Evolutionary conservation across 2,329 filamentous ascomycete genomes (phyloP).

Genomic region (Scedosporium aurantiacum): DNA sequence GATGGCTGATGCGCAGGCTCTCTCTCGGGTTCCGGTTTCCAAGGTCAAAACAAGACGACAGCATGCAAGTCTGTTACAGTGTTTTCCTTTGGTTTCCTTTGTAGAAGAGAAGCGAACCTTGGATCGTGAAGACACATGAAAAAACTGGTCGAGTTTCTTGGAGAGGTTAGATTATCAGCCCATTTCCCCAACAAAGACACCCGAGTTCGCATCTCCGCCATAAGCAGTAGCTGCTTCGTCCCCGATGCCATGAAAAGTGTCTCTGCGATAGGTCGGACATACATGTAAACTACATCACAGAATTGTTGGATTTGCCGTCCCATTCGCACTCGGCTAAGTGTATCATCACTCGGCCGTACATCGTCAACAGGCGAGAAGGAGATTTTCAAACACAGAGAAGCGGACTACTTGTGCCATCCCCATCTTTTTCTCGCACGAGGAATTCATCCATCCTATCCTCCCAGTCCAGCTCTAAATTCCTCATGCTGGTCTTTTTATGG

Average conservation of each 20-base stretch:
- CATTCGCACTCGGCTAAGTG: background rate
- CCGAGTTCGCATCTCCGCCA: background rate
- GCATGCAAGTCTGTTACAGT: background rate
- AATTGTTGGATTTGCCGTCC: too few relatives aligned
- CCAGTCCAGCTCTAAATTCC: too few relatives aligned
- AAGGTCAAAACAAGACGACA: background rate
- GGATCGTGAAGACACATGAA: background rate
- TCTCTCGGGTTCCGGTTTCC: background rate
- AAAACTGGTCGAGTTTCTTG: background rate
- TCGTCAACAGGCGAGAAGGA: background rate
- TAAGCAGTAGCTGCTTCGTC: too few relatives aligned
- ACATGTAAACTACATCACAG: too few relatives aligned
- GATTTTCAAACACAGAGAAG: background rate
- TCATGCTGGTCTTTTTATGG: too few relatives aligned
- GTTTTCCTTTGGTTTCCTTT: background rate
- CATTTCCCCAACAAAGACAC: background rate
- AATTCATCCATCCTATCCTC: background rate
- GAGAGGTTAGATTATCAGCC: background rate
- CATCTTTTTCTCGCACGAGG: background rate
- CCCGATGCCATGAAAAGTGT: too few relatives aligned
- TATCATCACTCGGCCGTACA: background rate
- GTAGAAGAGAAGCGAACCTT: background rate
- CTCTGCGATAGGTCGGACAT: too few relatives aligned
- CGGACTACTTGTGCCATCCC: background rate
- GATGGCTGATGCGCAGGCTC: background rate